Percentiles rank a stretch among this genome's conserved stretches.
These are phyloP conservation scores for Colletotrichum sp. DNA, from an alignment of 2,329 filamentous ascomycete species.

Conservation along the genomic window DNA sequence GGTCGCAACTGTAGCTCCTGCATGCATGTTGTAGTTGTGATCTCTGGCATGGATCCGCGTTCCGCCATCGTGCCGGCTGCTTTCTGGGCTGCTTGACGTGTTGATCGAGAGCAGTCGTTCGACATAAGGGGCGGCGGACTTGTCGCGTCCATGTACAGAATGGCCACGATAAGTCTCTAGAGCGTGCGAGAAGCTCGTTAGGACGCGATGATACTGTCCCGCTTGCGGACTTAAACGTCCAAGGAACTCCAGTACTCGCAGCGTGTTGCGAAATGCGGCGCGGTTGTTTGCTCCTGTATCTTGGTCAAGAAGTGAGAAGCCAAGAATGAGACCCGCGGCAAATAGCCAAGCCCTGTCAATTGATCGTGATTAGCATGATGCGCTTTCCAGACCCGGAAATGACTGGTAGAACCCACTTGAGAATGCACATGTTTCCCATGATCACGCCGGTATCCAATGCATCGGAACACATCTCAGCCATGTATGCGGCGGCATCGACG, in stretches of 20 bases:
- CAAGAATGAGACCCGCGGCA: slow-evolving; percentile 60
- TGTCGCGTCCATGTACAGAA: neutral
- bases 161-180: neutral
- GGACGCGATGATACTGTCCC: neutral
- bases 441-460: slow-evolving; percentile 48
- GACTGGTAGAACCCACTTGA: slow-evolving; percentile 51
- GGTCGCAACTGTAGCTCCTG: neutral
- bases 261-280: neutral
- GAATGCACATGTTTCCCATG: slow-evolving; percentile 61
- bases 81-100: neutral
- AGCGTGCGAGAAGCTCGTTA: neutral
- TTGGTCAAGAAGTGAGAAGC: slow-evolving; percentile 37
- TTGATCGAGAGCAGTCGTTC: neutral
- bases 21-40: too few relatives aligned
- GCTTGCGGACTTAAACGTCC: neutral
- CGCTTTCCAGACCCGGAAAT: too few relatives aligned
- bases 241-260: neutral
- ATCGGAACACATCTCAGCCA: slow-evolving; percentile 59
- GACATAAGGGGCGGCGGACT: neutral
- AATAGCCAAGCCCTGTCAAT: slow-evolving; percentile 40
- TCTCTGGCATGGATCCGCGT: neutral
- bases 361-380: accelerated
- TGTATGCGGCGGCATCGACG: slow-evolving; percentile 58
- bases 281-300: neutral
- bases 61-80: neutral